Percentiles rank a stretch among this genome's conserved stretches.
Conservation (phyloP, 1,284 basidiomycete genomes). For the Peniophora sp. region DNA sequence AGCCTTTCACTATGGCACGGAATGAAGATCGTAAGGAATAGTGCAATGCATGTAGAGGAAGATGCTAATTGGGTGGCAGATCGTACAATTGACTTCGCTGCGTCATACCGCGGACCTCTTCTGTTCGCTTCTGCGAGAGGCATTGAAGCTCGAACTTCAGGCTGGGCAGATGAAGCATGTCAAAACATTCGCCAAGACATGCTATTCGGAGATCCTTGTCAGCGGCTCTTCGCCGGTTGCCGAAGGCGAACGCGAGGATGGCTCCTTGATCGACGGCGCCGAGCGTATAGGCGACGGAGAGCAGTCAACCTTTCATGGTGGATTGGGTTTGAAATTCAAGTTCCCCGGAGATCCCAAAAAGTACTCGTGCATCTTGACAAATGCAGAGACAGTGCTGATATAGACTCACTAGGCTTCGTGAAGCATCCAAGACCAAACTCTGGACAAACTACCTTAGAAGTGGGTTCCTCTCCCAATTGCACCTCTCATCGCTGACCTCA, state of each 20-base stretch:
- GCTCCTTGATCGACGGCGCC: constrained; percentile 42
- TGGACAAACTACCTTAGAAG: constrained; percentile 88
- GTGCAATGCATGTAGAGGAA: background rate
- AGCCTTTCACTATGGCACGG: constrained; percentile 94
- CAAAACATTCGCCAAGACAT: constrained; percentile 85
- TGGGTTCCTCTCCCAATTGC: constrained; percentile 26
- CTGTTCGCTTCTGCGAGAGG: constrained; percentile 83
- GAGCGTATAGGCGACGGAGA: constrained; percentile 43
- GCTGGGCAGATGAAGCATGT: constrained; percentile 90
- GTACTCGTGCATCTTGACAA: constrained; percentile 31
- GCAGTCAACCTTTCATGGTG: constrained; percentile 70
- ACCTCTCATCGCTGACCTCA: background rate
- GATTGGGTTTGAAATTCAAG: constrained; percentile 82
- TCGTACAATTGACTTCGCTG: constrained; percentile 93
- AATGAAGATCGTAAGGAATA: constrained; percentile 77
- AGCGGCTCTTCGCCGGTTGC: constrained; percentile 41
- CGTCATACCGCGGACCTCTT: constrained; percentile 93
- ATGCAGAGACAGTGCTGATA: background rate
- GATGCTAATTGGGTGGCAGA: constrained; percentile 35
- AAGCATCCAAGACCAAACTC: constrained; percentile 95
- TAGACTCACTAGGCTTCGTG: constrained; percentile 58
- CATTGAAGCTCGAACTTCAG: constrained; percentile 83
- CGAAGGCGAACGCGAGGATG: constrained; percentile 61
- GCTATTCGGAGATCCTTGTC: constrained; percentile 93
- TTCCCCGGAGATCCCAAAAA: constrained; percentile 94